A percentile compares a stretch with the other conserved stretches of the same genome.
phyloP scores from a whole-genome alignment of 148 eudicot species.

The Chenopodium berlandieri region DNA sequence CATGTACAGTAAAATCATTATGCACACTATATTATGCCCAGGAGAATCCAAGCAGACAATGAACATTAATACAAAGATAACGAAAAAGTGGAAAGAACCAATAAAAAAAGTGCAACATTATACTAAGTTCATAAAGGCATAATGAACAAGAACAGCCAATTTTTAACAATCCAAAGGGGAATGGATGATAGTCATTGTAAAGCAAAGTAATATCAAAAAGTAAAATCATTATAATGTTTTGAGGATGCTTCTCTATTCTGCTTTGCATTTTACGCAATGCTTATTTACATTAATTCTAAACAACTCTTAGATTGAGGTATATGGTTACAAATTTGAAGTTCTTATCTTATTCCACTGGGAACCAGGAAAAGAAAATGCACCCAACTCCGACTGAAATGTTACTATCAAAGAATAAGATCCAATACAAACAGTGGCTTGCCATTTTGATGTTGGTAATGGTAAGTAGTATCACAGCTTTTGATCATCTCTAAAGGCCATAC shows the following conservation, averaged over 20 bases:
- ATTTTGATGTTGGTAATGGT: not conserved
- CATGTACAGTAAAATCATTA: no score
- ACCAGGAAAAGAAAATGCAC: not conserved
- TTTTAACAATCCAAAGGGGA: not conserved
- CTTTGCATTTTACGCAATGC: not conserved
- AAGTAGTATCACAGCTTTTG: not conserved
- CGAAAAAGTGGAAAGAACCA: not conserved
- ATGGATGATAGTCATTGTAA: not conserved
- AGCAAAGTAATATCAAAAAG: not conserved
- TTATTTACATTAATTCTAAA: no score
- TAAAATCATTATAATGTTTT: not conserved
- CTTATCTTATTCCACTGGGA: not conserved
- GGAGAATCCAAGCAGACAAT: not conserved
- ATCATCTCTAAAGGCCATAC: constrained; percentile 4
- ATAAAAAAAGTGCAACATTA: not conserved
- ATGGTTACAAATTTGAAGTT: not conserved
- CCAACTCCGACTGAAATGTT: not conserved
- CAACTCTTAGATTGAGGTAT: no score
- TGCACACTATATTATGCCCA: not conserved
- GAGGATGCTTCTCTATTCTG: not conserved
- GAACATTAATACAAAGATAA: not conserved
- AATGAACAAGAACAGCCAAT: not conserved
- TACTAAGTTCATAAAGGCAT: no score
- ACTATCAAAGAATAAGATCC: constrained; percentile 1
- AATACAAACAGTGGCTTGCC: not conserved